Evolutionary conservation across 2,329 filamentous ascomycete genomes (phyloP).

Genomic region (Trichoderma sp.): DNA sequence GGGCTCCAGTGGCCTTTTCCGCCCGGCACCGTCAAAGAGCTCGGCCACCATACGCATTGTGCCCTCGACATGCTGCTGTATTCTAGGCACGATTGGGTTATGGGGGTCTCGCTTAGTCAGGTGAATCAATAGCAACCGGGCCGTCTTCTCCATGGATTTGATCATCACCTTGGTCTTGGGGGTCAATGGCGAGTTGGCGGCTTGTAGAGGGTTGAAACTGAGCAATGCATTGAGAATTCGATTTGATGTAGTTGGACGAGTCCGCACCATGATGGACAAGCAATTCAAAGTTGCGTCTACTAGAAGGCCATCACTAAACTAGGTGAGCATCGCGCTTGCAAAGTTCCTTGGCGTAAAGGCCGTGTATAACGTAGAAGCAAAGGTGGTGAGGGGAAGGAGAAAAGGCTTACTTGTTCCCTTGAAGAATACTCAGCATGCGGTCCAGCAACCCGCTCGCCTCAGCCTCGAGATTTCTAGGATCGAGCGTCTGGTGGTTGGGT

Average conservation of each 20-base stretch:
- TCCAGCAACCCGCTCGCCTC: conserved; percentile 91
- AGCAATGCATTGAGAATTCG: conserved; percentile 85
- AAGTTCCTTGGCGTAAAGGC: background rate
- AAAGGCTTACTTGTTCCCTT: conserved; percentile 73
- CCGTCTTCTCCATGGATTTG: conserved; percentile 94
- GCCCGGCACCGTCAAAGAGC: conserved; percentile 73
- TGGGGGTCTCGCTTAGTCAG: conserved; percentile 83
- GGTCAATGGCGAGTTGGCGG: conserved; percentile 75
- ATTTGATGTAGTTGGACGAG: conserved; percentile 75
- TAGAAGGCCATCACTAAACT: conserved; percentile 74
- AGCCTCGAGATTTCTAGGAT: conserved; percentile 81
- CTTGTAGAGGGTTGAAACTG: conserved; percentile 87
- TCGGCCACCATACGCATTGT: conserved; percentile 77
- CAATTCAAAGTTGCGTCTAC: conserved; percentile 92
- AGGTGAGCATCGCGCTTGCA: background rate
- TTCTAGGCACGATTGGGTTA: conserved; percentile 71
- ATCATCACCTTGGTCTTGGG: conserved; percentile 78
- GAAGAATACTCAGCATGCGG: conserved; percentile 79
- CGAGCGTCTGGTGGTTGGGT: conserved; percentile 76
- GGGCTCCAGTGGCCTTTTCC: conserved; percentile 73
- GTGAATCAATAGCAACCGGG: conserved; percentile 79
- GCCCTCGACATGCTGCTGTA: conserved; percentile 85
- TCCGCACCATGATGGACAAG: conserved; percentile 78
- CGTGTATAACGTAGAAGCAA: conserved; percentile 23
- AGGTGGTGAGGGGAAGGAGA: background rate